Evolutionary conservation across 345 rosid genomes (phyloP).

Genomic region (Erucastrum elatum): DNA sequence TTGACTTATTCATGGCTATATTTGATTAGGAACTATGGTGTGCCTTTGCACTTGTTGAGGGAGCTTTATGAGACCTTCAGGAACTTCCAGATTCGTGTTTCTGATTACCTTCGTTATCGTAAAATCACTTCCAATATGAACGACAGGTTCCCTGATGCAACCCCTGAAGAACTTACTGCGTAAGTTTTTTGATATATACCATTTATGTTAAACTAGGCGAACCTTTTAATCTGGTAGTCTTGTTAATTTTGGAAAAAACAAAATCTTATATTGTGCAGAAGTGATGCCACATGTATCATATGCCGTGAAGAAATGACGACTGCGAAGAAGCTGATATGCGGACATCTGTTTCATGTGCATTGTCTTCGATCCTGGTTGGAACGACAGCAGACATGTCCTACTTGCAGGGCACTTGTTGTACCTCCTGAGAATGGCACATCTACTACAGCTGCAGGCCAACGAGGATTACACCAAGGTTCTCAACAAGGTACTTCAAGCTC

Average conservation of each 20-base stretch:
- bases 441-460: conserved; percentile 58
- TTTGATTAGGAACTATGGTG: conserved; percentile 78
- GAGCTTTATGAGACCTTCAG: conserved; percentile 98
- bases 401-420: conserved; percentile 92
- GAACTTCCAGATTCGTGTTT: conserved; percentile 86
- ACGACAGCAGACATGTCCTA: conserved; percentile 96
- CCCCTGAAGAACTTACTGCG: conserved; percentile 82
- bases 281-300: background rate
- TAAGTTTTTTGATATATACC: conserved; percentile 41
- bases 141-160: conserved; percentile 90
- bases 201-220: background rate
- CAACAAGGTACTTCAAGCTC: conserved; percentile 39
- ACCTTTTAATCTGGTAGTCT: background rate
- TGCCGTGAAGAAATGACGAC: conserved; percentile 44
- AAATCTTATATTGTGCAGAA: background rate
- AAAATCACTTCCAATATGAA: conserved; percentile 91
- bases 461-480: conserved; percentile 52
- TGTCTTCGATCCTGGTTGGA: conserved; percentile 44
- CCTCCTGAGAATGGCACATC: conserved; percentile 74
- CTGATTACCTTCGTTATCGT: conserved; percentile 89
- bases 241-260: background rate
- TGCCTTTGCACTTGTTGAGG: conserved; percentile 91
- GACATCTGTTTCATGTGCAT: conserved; percentile 96
- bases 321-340: conserved; percentile 90
- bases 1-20: background rate